Evolutionary conservation across 805 yeast species (phyloP), one percentile per base, ranked within the genome.

Genomic region (Lachancea quebecensis): DNA sequence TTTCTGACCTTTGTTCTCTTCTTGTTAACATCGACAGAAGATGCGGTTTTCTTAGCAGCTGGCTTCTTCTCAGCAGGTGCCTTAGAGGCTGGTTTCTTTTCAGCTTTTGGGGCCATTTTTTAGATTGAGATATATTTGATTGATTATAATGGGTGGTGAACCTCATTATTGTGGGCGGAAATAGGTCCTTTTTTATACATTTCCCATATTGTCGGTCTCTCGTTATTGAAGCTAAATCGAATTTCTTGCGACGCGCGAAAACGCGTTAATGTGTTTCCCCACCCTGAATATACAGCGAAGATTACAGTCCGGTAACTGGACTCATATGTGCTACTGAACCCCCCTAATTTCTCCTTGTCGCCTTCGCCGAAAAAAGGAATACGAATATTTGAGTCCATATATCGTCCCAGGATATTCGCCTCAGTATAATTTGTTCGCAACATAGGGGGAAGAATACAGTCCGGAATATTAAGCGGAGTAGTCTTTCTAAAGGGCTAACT

Each of bases 1-100:
- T 86, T 87, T 80, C 96, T 85, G 60, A 88, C 72, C 82, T 87
- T 87, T 58, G 83, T 67, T 77, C 91, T 85, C 83, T 83, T 87
- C 81, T 87, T 87, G 69, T 82, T 71, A 62, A 80, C 87, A 44
- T 80, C 75, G 57, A 85, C 65, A 53, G 86, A 75, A 57, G 90
- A 72, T 52, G 93, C 79, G 66, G 91, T 85, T 77, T 85, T 87
- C 78, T 82, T 82, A 65, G 85, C 85, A 68, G 95, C 91, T 65
- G 86, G 85, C 77, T 86, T 87, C 82, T 87, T 87, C 73, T 85
- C 93, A 72, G 95, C 93, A 65, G 96, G 95, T 55, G 95, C 95
- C 75, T 88, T 88, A 60, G 95, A 87, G 69, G 96, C 96, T 57
- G 78, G 78, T 65, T 74, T 74, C 72, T 73, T 74, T 66, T 73